phyloP scores from a whole-genome alignment of 2,329 filamentous ascomycete species.

The Arthrobotrys conoides region DNA sequence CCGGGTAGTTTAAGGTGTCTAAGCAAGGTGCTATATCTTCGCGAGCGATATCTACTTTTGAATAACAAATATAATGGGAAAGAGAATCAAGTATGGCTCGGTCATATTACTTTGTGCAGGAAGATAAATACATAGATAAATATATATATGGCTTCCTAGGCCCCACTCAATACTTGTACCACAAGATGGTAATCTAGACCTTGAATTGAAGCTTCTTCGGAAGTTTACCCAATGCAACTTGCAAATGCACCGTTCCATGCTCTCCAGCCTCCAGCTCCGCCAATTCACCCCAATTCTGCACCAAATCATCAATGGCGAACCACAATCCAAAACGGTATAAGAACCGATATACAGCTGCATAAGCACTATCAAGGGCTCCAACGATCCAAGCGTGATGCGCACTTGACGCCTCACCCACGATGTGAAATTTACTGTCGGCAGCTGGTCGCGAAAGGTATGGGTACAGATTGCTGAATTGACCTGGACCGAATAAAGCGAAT shows the following conservation, averaged over 20 bases:
- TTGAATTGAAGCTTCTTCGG: conserved; percentile 9
- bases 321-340: conserved; percentile 12
- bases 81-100: too few species aligned
- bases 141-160: too few species aligned
- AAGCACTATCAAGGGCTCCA: conserved; percentile 66
- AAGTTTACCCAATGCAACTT: conserved; percentile 34
- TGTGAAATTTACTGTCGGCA: conserved; percentile 65
- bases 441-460: conserved; percentile 64
- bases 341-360: not conserved
- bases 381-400: conserved; percentile 68
- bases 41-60: too few species aligned
- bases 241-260: conserved; percentile 32
- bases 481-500: conserved; percentile 68
- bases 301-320: conserved; percentile 4
- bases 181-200: not conserved
- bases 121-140: too few species aligned
- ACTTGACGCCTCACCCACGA: conserved; percentile 67
- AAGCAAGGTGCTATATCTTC: too few species aligned
- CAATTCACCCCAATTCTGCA: conserved; percentile 32
- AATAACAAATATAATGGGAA: too few species aligned
- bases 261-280: conserved; percentile 27
- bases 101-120: too few species aligned
- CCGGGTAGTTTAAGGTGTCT: too few species aligned
- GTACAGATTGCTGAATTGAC: conserved; percentile 67
- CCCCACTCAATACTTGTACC: too few species aligned